phyloP scores from a whole-genome alignment of 2,329 filamentous ascomycete species.

The Aspergillus fumigatus region DNA sequence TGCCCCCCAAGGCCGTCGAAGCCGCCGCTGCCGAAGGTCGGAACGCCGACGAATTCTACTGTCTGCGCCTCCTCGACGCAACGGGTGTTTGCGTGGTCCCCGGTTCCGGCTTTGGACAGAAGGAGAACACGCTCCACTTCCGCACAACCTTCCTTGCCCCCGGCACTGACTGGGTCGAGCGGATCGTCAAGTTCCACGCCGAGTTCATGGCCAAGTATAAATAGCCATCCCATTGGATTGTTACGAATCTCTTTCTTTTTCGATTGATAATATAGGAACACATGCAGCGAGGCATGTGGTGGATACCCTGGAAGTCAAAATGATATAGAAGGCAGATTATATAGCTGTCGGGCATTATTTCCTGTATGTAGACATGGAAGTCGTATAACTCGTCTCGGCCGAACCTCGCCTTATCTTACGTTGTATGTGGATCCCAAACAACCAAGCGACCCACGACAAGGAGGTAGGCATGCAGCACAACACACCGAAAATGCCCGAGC shows the following conservation, averaged over 20 bases:
- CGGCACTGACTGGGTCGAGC: conserved; percentile 88
- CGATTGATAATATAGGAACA: not conserved
- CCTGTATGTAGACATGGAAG: not conserved
- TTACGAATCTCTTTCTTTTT: not conserved
- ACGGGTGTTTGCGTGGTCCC: conserved; percentile 94
- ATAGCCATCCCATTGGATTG: conserved; percentile 6
- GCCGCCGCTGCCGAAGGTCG: conserved; percentile 71
- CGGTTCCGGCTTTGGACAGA: conserved; percentile 90
- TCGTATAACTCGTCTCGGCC: too few species aligned
- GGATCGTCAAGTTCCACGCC: conserved; percentile 84
- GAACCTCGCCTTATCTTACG: not conserved
- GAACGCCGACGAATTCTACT: conserved; percentile 88
- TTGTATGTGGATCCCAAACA: too few species aligned
- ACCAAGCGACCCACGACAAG: not conserved
- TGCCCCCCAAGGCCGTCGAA: conserved; percentile 70
- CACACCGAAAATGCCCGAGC: not conserved
- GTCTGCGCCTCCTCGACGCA: conserved; percentile 80
- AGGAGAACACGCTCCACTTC: conserved; percentile 86
- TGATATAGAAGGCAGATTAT: not conserved
- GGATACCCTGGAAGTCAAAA: not conserved
- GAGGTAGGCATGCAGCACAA: not conserved
- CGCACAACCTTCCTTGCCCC: conserved; percentile 94
- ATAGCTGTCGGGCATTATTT: not conserved
- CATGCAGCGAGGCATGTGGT: not conserved
- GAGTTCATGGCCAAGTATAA: conserved; percentile 79